Percentiles rank a stretch among this genome's conserved stretches.
Evolutionary conservation across 345 rosid genomes (phyloP).

Genomic region (Jatropha curcas): DNA sequence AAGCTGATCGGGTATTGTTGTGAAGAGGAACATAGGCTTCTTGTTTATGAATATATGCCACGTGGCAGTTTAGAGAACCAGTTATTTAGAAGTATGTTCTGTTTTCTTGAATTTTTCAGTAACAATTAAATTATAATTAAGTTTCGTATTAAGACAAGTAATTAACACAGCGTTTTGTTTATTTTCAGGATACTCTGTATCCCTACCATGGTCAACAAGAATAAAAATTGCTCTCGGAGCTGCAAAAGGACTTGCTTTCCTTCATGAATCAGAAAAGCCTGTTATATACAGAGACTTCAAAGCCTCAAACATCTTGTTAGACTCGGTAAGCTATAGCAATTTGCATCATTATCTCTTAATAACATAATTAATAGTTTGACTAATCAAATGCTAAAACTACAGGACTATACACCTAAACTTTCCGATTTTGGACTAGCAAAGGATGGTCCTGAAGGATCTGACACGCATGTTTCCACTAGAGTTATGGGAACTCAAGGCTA

Average conservation of each 20-base stretch:
- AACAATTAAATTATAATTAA: too few relatives aligned
- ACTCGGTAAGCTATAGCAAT: conserved; percentile 56
- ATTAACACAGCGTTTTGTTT: too few relatives aligned
- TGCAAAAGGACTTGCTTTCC: conserved; percentile 90
- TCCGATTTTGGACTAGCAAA: conserved; percentile 92
- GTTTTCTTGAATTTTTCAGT: too few relatives aligned
- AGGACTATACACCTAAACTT: conserved; percentile 82
- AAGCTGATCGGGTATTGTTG: conserved; percentile 88
- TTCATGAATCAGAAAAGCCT: conserved; percentile 84
- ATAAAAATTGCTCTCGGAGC: conserved; percentile 93
- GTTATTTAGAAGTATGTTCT: conserved; percentile 68
- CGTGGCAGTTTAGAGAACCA: conserved; percentile 94
- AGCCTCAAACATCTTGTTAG: conserved; percentile 82
- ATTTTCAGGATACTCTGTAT: conserved; percentile 64
- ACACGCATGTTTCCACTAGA: conserved; percentile 86
- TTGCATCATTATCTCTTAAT: background rate
- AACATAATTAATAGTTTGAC: background rate
- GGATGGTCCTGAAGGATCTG: conserved; percentile 95
- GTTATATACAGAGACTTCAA: conserved; percentile 90
- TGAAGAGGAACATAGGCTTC: conserved; percentile 79
- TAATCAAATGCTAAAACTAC: conserved; percentile 8
- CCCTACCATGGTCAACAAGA: conserved; percentile 84
- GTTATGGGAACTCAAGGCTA: conserved; percentile 98
- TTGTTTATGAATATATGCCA: conserved; percentile 91
- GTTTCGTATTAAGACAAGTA: too few relatives aligned